These are phyloP conservation scores for Triangularia setosa DNA, from an alignment of 2,329 filamentous ascomycete genomes.

Conservation along the genomic window DNA sequence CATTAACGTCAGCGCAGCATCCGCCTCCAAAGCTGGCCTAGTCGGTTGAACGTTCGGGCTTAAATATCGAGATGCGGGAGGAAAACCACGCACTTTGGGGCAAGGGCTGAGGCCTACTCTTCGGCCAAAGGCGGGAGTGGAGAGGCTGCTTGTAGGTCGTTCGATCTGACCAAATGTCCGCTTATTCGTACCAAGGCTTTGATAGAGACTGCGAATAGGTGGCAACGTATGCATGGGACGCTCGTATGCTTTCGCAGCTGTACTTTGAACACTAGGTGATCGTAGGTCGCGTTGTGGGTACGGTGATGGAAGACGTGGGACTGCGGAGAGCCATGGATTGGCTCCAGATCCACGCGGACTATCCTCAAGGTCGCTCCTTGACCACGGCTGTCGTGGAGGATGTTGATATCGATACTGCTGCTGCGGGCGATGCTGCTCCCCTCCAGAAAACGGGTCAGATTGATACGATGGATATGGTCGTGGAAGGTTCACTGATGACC, in stretches of 20 bases:
- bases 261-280: not conserved
- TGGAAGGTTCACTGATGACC: constrained; percentile 30
- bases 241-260: not conserved
- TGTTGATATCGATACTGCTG: not conserved
- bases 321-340: constrained; percentile 22
- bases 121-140: not conserved
- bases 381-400: not conserved
- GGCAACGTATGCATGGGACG: not conserved
- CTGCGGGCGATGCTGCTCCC: not conserved
- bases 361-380: not conserved
- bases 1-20: constrained; percentile 1
- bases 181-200: not conserved
- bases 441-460: not conserved
- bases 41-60: not conserved
- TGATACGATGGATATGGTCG: not conserved
- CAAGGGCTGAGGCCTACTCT: not conserved
- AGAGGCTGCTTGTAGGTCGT: not conserved
- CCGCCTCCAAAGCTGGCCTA: not conserved
- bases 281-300: not conserved
- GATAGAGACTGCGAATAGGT: not conserved
- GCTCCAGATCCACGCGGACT: not conserved
- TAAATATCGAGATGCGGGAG: not conserved
- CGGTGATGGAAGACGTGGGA: constrained; percentile 15
- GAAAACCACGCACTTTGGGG: not conserved
- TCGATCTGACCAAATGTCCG: not conserved